phyloP scores from a whole-genome alignment of 805 yeast species.

The Yarrowia deformans region DNA sequence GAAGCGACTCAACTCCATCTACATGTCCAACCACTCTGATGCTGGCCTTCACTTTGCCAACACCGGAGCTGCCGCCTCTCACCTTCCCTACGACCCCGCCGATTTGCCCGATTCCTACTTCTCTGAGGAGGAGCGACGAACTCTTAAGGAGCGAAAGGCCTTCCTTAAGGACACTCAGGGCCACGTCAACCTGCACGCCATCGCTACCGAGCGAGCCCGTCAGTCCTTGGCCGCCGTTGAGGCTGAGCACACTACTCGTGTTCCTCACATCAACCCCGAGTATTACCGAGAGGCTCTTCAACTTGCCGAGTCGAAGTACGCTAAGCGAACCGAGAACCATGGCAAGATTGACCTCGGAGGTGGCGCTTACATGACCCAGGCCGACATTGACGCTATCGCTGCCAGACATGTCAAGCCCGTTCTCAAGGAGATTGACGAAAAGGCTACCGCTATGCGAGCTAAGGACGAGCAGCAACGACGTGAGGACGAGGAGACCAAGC shows the following conservation, averaged over 20 bases:
- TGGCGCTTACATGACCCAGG: slow-evolving; percentile 76
- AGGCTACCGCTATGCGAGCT: slow-evolving; percentile 73
- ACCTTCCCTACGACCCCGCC: slow-evolving; percentile 33
- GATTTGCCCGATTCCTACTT: slow-evolving; percentile 32
- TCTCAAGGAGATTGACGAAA: slow-evolving; percentile 69
- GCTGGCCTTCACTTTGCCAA: slow-evolving; percentile 42
- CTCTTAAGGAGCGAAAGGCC: slow-evolving; percentile 45
- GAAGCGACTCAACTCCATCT: slow-evolving; percentile 46
- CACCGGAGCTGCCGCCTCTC: slow-evolving; percentile 44
- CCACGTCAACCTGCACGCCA: slow-evolving; percentile 55
- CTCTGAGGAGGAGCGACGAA: slow-evolving; percentile 40
- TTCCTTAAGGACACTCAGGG: slow-evolving; percentile 41
- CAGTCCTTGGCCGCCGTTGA: slow-evolving; percentile 54
- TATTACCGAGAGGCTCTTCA: slow-evolving; percentile 77
- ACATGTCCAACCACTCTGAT: slow-evolving; percentile 42
- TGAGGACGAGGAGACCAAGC: slow-evolving; percentile 55
- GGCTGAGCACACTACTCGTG: slow-evolving; percentile 54
- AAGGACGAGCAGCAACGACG: slow-evolving; percentile 57
- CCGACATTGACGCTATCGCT: slow-evolving; percentile 83
- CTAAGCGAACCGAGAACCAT: slow-evolving; percentile 60
- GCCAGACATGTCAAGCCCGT: slow-evolving; percentile 82
- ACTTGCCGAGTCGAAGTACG: slow-evolving; percentile 72
- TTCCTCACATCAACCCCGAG: slow-evolving; percentile 57
- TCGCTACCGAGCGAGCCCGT: slow-evolving; percentile 62
- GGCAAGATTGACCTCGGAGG: slow-evolving; percentile 84